phyloP scores from a whole-genome alignment of 345 rosid genomes.

The Sisymbrium irio region DNA sequence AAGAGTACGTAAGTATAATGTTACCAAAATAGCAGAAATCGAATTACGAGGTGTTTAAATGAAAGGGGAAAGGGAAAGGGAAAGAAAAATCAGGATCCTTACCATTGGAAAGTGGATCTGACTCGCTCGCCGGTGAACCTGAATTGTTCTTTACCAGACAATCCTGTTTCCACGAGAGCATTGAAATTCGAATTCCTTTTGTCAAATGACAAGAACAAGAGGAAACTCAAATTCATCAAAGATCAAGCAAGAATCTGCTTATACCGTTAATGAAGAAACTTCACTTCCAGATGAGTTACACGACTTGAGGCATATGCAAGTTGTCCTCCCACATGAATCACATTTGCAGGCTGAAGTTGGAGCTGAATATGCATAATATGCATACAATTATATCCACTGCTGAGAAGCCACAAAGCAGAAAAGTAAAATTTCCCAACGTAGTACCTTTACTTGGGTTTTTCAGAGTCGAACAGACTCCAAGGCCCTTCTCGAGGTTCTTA shows the following conservation, averaged over 20 bases:
- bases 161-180: conserved; percentile 34
- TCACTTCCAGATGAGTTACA: conserved; percentile 20
- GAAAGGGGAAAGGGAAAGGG: background rate
- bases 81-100: conserved; percentile 33
- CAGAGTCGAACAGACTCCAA: conserved; percentile 23
- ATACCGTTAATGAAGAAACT: conserved; percentile 48
- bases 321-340: conserved; percentile 28
- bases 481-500: conserved; percentile 35
- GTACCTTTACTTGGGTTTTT: conserved; percentile 57
- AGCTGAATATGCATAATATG: conserved; percentile 29
- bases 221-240: background rate
- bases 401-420: conserved; percentile 26
- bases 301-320: conserved; percentile 28
- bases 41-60: background rate
- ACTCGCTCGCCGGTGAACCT: conserved; percentile 46
- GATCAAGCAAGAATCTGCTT: background rate
- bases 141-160: conserved; percentile 44
- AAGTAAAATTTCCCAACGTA: conserved; percentile 14
- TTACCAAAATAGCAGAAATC: background rate
- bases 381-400: conserved; percentile 22
- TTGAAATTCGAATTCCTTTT: background rate
- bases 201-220: background rate
- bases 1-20: background rate
- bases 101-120: conserved; percentile 76
- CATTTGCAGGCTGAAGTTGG: conserved; percentile 40